A percentile compares a stretch with the other conserved stretches of the same genome.
These are phyloP conservation scores for Pseudogymnoascus sp. DNA, from an alignment of 2,329 filamentous ascomycete genomes.

Conservation along the genomic window DNA sequence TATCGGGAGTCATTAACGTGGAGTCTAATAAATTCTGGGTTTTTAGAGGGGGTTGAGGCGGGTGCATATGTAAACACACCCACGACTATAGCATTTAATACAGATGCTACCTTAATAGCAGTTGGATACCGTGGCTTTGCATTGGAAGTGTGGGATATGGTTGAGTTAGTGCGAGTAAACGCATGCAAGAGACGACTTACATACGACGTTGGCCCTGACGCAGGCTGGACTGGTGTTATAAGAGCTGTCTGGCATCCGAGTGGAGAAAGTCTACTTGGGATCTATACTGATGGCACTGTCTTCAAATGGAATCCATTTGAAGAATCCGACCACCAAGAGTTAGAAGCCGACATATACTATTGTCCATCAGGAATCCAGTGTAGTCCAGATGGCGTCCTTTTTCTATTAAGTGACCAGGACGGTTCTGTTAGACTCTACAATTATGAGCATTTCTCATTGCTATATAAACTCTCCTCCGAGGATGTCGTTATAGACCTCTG, in stretches of 20 bases:
- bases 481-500: conserved; percentile 10
- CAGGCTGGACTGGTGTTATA: conserved; percentile 8
- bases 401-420: conserved; percentile 10
- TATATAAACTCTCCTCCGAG: conserved; percentile 13
- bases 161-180: background rate
- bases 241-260: conserved; percentile 12
- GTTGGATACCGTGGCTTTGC: background rate
- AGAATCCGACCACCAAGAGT: conserved; percentile 2
- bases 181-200: conserved; percentile 10
- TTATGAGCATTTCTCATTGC: conserved; percentile 11
- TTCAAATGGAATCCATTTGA: conserved; percentile 16
- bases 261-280: conserved; percentile 11
- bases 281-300: conserved; percentile 11
- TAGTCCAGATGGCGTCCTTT: conserved; percentile 13
- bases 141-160: background rate
- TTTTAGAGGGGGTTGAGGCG: background rate
- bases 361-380: background rate
- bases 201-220: background rate
- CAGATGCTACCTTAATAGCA: background rate
- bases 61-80: background rate
- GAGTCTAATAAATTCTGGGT: background rate
- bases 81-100: background rate
- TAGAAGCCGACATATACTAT: background rate
- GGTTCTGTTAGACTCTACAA: conserved; percentile 12
- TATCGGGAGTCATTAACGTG: background rate